Conservation (phyloP, 352 stramenopile species). For the Phytophthora boehmeriae region DNA sequence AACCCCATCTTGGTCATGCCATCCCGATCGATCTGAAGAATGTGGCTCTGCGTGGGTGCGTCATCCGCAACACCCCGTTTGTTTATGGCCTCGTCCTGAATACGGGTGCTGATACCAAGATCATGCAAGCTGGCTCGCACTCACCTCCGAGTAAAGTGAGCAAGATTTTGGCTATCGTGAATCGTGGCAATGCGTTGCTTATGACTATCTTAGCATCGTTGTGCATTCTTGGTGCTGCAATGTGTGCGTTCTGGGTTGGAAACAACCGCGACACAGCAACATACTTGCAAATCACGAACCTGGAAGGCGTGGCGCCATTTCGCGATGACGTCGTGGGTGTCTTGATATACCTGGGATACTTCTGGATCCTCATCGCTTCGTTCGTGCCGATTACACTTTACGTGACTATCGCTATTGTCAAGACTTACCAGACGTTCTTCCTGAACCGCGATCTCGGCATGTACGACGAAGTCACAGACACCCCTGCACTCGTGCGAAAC, state of each 20-base stretch:
- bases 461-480: slow-evolving; percentile 85
- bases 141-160: slow-evolving; percentile 73
- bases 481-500: slow-evolving; percentile 79
- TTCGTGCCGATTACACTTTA: slow-evolving; percentile 91
- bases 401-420: slow-evolving; percentile 88
- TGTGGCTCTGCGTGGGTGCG: slow-evolving; percentile 74
- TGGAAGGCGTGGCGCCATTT: slow-evolving; percentile 70
- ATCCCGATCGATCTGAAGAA: slow-evolving; percentile 90
- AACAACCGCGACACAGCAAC: slow-evolving; percentile 56
- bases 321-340: slow-evolving; percentile 72
- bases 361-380: slow-evolving; percentile 88
- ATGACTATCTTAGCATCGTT: slow-evolving; percentile 75
- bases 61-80: slow-evolving; percentile 86
- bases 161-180: slow-evolving; percentile 87
- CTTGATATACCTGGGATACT: slow-evolving; percentile 85
- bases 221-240: slow-evolving; percentile 70
- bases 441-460: slow-evolving; percentile 86
- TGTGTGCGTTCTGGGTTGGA: slow-evolving; percentile 76
- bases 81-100: slow-evolving; percentile 85
- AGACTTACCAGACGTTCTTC: slow-evolving; percentile 88
- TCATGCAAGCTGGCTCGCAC: slow-evolving; percentile 85
- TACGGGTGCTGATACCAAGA: slow-evolving; percentile 84
- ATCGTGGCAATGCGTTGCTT: slow-evolving; percentile 75
- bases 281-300: slow-evolving; percentile 76
- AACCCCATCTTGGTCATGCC: slow-evolving; percentile 72